Evolutionary conservation across 1,284 basidiomycete species (phyloP).

Genomic region (Cutaneotrichosporon sp.): DNA sequence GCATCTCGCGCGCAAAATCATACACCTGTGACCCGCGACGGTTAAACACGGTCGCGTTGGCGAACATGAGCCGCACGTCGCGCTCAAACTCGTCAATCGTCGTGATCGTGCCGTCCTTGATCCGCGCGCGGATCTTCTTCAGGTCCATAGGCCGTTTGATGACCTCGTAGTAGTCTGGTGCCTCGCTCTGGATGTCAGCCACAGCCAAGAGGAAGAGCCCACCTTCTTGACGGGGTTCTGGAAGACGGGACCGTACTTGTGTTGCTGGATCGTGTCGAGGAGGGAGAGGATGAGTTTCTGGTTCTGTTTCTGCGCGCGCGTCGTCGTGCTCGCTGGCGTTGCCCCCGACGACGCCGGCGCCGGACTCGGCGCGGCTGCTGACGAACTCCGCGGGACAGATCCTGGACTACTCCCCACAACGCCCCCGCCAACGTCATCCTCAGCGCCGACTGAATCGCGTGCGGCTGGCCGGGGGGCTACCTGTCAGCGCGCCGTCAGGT

Average conservation of each 20-base stretch:
- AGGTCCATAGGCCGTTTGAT: conserved; percentile 89
- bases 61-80: conserved; percentile 87
- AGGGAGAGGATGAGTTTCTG: conserved; percentile 73
- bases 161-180: conserved; percentile 83
- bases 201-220: neutral
- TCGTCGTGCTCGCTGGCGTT: conserved; percentile 3
- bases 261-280: conserved; percentile 72
- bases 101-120: conserved; percentile 73
- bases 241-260: conserved; percentile 82
- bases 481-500: conserved; percentile 27
- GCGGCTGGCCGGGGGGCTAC: conserved; percentile 27
- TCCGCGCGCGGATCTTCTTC: conserved; percentile 74
- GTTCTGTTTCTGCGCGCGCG: conserved; percentile 5
- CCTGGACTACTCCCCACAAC: neutral
- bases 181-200: conserved; percentile 15
- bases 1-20: conserved; percentile 90
- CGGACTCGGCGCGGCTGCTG: neutral
- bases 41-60: conserved; percentile 95
- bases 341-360: conserved; percentile 8
- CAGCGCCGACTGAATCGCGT: conserved; percentile 24
- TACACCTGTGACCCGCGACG: conserved; percentile 73
- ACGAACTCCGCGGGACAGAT: no score
- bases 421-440: conserved; percentile 13
- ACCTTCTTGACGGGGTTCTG: conserved; percentile 77
- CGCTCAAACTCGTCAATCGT: conserved; percentile 80